Evolutionary conservation across 768 basidiomycete genomes (phyloP).

Genomic region (Lentinula aciculospora): DNA sequence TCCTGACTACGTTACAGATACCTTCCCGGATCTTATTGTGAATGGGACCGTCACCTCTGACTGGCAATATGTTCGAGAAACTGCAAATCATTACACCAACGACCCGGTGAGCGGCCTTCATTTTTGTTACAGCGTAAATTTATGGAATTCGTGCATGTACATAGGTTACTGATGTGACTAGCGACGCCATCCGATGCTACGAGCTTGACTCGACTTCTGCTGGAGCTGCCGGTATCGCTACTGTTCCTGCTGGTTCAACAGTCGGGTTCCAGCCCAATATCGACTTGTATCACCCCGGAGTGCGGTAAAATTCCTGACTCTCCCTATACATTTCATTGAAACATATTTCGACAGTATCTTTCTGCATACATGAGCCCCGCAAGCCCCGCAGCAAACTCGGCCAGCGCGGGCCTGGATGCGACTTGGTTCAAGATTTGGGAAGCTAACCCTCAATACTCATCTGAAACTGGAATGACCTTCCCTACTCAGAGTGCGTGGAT

Average conservation of each 20-base stretch:
- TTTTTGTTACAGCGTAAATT: neutral
- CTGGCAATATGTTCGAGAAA: conserved; percentile 30
- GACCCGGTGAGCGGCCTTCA: conserved; percentile 20
- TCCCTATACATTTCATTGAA: neutral
- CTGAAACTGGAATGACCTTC: conserved; percentile 25
- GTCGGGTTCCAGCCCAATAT: conserved; percentile 26
- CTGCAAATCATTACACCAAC: conserved; percentile 26
- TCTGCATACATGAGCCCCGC: conserved; percentile 28
- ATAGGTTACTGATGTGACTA: conserved; percentile 28
- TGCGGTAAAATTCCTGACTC: conserved; percentile 3
- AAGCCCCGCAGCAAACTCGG: conserved; percentile 26
- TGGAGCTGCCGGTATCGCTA: conserved; percentile 18
- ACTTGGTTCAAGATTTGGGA: conserved; percentile 44
- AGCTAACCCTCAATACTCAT: conserved; percentile 24
- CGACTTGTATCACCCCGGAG: conserved; percentile 28
- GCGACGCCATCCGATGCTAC: conserved; percentile 29
- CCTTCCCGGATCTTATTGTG: conserved; percentile 2
- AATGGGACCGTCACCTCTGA: conserved; percentile 17
- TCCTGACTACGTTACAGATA: neutral
- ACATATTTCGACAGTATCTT: conserved; percentile 17
- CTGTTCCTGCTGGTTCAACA: conserved; percentile 23
- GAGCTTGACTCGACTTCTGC: conserved; percentile 23
- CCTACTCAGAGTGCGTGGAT: conserved; percentile 17
- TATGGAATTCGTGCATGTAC: neutral
- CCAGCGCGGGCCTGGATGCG: conserved; percentile 33